Evolutionary conservation across 768 basidiomycete species (phyloP), one percentile per base, ranked within the genome.

Genomic region (Amanita rubescens): DNA sequence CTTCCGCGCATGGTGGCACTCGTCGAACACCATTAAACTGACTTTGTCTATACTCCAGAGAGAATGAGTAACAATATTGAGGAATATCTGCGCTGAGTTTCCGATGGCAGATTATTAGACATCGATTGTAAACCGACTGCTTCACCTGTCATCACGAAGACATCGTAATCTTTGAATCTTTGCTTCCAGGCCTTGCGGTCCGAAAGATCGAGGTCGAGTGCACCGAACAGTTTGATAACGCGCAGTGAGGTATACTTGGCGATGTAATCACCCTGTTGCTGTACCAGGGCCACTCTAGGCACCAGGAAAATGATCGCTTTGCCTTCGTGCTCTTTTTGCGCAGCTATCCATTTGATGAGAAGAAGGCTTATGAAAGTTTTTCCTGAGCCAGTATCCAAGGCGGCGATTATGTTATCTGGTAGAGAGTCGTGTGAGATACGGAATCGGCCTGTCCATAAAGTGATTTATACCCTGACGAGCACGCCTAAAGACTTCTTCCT

Each of bases 91-190:
- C 0, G 91, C 90, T 90, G 41, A 12, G 15, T 34, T 24, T 30
- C 17, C 43, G 19, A 53, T 55, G 25, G 55, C 20, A 33, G 27
- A 55, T 39, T 46, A 37, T 9, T 20, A 35, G 27, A 35, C 24
- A 12, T n/a, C 24, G 14, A 24, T 42, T 32, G 14, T 11, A 39
- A n/a, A 9, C 22, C 20, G 35, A 38, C 51, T 34, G 33, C 59
- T 70, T 53, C 66, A 90, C 88, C 82, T 10, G 93, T 94, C 82
- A 92, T 87, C 2, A 95, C 89, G 53, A 91, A 75, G 7, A 93
- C 84, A 64, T 93, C 89, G 38, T 81, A 69, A 5, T 71, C 65
- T 53, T 76, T 70, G 48, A 94, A 81, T 52, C 82, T 76, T 34
- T 71, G 71, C 59, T 68, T 74, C 91, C 90, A 94, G 46, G 75